phyloP scores from a whole-genome alignment of 495 filamentous ascomycete species.

The Aspergillus ostianus region DNA sequence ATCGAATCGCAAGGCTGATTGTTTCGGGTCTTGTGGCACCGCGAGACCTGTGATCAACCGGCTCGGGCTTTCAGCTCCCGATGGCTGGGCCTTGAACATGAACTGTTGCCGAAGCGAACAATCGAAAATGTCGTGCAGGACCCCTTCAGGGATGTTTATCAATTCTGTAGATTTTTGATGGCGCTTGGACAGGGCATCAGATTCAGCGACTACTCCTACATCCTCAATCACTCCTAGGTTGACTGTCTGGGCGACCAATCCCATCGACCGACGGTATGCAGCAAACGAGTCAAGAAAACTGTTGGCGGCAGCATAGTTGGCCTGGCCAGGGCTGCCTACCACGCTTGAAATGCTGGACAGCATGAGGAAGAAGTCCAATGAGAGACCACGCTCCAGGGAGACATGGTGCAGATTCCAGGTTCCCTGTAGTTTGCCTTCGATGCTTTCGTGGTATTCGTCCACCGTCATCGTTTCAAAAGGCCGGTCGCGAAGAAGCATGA shows the following conservation, averaged over 20 bases:
- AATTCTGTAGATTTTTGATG: background rate
- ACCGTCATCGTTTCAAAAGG: conserved; percentile 14
- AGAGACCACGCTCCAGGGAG: background rate
- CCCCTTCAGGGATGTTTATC: conserved; percentile 1
- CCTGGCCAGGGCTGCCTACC: conserved; percentile 12
- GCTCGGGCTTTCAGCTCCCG: background rate
- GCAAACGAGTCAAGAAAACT: conserved; percentile 16
- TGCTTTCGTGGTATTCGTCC: conserved; percentile 9
- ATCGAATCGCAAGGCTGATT: conserved; percentile 10
- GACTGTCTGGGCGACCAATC: conserved; percentile 6
- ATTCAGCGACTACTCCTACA: conserved; percentile 11
- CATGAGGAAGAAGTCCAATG: conserved; percentile 14
- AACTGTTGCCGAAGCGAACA: conserved; percentile 5
- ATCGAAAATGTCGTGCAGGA: conserved; percentile 3
- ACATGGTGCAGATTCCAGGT: conserved; percentile 16
- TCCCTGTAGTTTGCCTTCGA: conserved; percentile 11
- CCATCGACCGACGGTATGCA: conserved; percentile 4
- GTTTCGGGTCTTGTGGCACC: conserved; percentile 7
- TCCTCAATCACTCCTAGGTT: conserved; percentile 14
- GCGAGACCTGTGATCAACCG: conserved; percentile 9
- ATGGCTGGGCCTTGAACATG: background rate
- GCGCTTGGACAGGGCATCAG: background rate
- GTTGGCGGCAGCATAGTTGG: conserved; percentile 17
- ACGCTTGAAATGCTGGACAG: conserved; percentile 16
- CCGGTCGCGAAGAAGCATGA: conserved; percentile 15